Evolutionary conservation across 805 yeast genomes (phyloP), one percentile per base, ranked within the genome.

Genomic region (Phaffomyces opuntiae): DNA sequence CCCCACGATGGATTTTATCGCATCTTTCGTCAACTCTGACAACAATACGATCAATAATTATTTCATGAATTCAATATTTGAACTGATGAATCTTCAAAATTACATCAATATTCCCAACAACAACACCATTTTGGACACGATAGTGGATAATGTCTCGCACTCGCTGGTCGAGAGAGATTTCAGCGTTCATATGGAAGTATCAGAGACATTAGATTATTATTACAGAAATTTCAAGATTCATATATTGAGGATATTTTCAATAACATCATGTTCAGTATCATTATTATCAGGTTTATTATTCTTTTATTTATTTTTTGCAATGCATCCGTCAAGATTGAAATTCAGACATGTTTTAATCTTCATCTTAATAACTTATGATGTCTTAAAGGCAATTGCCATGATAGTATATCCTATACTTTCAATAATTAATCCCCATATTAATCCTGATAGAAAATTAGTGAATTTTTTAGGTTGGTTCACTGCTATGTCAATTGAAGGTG

Each of bases 401-500:
- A 60, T 87, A 47, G 67, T 87, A 36, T 88, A 80, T 59, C 95
- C 95, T 0, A 61, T 81, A 0, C 64, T 84, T 36, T 77, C 80
- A 3, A 57, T 77, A 24, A 58, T 72, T 8, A 78, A 81, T 56
- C 76, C 79, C 5, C 73, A 17, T 1, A 29, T 14, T 9, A 38
- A 17, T 2, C 42, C 48, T 11, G 47, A 50, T 16, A 39, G 24
- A 3, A 48, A 44, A 16, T 49, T 53, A 0, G 41, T 49, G 11
- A 42, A 59, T 32, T 57, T 53, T 35, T 39, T 59, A 2, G 96
- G 96, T 2, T 88, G 85, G 70, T 80, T 87, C 63, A 84, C 95
- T 1, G 86, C 90, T 4, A 72, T 81, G 36, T 74, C 87, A 21
- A 83, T 85, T 13, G 95, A 87, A 63, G 95, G 95, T 19, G 88